Conservation (phyloP, 2,329 filamentous ascomycete genomes). For the Exserohilum rostratum region DNA sequence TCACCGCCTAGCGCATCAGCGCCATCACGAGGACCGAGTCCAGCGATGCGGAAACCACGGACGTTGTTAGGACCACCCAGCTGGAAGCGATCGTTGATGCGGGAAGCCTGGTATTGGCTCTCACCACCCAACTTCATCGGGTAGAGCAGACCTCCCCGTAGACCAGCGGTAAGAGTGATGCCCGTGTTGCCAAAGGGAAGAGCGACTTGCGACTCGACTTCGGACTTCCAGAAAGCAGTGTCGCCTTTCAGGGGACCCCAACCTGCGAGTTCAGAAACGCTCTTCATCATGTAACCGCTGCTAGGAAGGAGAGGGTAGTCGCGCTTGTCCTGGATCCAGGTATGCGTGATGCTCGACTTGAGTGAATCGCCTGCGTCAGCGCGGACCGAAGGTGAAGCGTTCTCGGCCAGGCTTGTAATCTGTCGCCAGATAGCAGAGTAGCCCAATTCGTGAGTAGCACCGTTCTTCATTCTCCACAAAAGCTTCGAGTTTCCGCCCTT, state of each 20-base stretch:
- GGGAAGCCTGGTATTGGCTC: conserved; percentile 67
- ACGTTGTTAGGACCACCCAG: conserved; percentile 95
- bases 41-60: conserved; percentile 87
- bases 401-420: conserved; percentile 75
- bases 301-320: conserved; percentile 86
- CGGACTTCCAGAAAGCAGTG: conserved; percentile 92
- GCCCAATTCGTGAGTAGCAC: conserved; percentile 75
- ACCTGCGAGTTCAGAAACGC: conserved; percentile 82
- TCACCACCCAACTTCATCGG: conserved; percentile 71
- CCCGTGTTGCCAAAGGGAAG: conserved; percentile 77
- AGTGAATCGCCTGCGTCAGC: conserved; percentile 87
- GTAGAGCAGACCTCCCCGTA: conserved; percentile 82
- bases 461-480: conserved; percentile 69
- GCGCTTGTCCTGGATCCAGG: conserved; percentile 78
- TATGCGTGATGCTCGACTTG: conserved; percentile 85
- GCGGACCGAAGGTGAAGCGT: conserved; percentile 81
- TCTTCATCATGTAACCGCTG: conserved; percentile 79
- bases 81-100: conserved; percentile 92
- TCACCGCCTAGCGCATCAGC: conserved; percentile 88
- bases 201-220: conserved; percentile 79
- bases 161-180: conserved; percentile 79
- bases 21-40: conserved; percentile 87
- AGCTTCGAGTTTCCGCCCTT: conserved; percentile 79
- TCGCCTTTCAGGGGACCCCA: conserved; percentile 84
- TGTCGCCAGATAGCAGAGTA: conserved; percentile 89